These are phyloP conservation scores for Fusarium ambrosium DNA, from an alignment of 2,329 filamentous ascomycete species.

Conservation along the genomic window DNA sequence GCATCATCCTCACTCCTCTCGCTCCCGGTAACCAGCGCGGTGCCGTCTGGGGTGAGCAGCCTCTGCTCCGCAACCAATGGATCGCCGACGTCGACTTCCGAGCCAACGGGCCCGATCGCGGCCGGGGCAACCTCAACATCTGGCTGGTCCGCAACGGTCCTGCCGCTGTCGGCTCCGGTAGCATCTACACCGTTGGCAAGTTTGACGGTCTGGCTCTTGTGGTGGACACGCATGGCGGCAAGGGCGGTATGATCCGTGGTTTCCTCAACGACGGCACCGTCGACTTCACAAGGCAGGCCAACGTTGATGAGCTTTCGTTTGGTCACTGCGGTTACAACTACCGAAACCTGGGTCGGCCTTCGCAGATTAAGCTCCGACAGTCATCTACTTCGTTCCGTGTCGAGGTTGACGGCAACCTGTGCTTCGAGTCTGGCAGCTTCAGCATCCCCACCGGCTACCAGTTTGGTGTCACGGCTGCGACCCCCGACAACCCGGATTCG, in stretches of 20 bases:
- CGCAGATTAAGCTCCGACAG: slow-evolving; percentile 80
- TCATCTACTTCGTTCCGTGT: slow-evolving; percentile 78
- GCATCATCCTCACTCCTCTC: slow-evolving; percentile 90
- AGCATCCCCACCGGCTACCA: slow-evolving; percentile 83
- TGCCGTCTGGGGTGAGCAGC: slow-evolving; percentile 81
- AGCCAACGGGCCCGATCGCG: slow-evolving; percentile 85
- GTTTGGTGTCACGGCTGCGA: slow-evolving; percentile 89
- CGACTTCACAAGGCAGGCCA: slow-evolving; percentile 80
- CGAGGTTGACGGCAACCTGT: slow-evolving; percentile 81
- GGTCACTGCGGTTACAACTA: slow-evolving; percentile 93
- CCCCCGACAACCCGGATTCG: slow-evolving; percentile 91
- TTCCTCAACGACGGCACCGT: slow-evolving; percentile 93
- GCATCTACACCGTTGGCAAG: slow-evolving; percentile 84
- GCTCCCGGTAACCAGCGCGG: slow-evolving; percentile 88
- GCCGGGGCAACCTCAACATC: slow-evolving; percentile 90
- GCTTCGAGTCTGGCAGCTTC: slow-evolving; percentile 88
- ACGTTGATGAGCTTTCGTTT: slow-evolving; percentile 89
- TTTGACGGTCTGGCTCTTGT: slow-evolving; percentile 94
- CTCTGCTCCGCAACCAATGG: slow-evolving; percentile 78
- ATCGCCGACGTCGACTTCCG: slow-evolving; percentile 88
- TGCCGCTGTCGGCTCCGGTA: slow-evolving; percentile 75
- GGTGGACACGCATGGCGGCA: slow-evolving; percentile 84
- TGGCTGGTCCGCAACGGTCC: slow-evolving; percentile 86
- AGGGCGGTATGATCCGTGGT: slow-evolving; percentile 84
- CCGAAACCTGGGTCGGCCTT: slow-evolving; percentile 89